phyloP scores from a whole-genome alignment of 1,284 basidiomycete species.

The Moesziomyces sp. region DNA sequence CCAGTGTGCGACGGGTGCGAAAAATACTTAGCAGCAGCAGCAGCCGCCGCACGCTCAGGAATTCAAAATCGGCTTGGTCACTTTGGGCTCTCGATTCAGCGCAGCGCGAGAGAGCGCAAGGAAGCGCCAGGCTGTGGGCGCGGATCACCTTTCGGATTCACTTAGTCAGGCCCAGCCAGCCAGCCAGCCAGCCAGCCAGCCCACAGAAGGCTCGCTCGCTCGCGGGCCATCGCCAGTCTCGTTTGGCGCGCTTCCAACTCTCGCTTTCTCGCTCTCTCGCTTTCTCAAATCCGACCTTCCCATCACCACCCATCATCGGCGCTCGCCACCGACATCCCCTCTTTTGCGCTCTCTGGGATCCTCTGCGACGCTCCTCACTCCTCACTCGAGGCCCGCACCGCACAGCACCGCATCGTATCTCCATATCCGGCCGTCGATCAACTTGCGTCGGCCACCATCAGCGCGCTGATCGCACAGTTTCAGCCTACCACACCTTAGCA shows the following conservation, averaged over 20 bases:
- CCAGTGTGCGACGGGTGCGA: not conserved
- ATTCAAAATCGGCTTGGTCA: too few species aligned
- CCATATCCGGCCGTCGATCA: too few species aligned
- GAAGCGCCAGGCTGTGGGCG: too few species aligned
- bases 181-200: too few species aligned
- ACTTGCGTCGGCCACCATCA: too few species aligned
- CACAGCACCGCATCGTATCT: too few species aligned
- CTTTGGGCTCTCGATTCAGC: too few species aligned
- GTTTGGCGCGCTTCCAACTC: slow-evolving; percentile 29
- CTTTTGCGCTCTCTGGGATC: not conserved
- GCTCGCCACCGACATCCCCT: slow-evolving; percentile 13
- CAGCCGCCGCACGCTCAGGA: too few species aligned
- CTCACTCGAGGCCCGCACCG: too few species aligned
- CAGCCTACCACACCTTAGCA: not conserved
- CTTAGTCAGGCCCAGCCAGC: slow-evolving; percentile 5
- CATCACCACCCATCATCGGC: slow-evolving; percentile 11
- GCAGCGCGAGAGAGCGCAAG: too few species aligned
- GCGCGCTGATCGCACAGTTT: slow-evolving; percentile 1
- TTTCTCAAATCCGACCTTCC: slow-evolving; percentile 4
- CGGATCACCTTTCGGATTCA: not conserved
- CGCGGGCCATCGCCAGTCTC: slow-evolving; percentile 29
- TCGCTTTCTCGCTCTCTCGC: not conserved
- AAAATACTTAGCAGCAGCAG: too few species aligned
- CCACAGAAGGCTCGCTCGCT: not conserved
- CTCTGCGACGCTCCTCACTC: not conserved